Conservation (phyloP, 768 basidiomycete genomes). For the Mycena maculata region DNA sequence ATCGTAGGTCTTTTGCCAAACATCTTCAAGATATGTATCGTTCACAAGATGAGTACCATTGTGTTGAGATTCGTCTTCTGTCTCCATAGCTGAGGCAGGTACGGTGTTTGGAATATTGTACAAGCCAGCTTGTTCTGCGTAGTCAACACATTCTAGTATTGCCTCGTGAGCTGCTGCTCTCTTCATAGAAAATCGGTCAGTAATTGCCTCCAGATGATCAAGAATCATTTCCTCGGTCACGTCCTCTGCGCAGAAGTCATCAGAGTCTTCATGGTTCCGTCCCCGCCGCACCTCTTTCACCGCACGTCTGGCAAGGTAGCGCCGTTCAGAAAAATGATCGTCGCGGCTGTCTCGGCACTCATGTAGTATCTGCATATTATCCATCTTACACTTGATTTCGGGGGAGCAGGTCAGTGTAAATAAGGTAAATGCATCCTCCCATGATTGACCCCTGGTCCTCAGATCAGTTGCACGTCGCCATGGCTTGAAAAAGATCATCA, state of each 20-base stretch:
- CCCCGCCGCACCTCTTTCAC: conserved; percentile 4
- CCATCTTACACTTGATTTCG: conserved; percentile 36
- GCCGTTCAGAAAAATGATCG: no score
- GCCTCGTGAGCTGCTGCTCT: not conserved
- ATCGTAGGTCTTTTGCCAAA: conserved; percentile 32
- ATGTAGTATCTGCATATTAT: conserved; percentile 59
- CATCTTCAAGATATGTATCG: conserved; percentile 18
- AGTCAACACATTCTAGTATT: conserved; percentile 23
- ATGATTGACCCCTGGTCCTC: conserved; percentile 27
- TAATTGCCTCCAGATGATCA: conserved; percentile 32
- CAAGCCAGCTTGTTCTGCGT: conserved; percentile 19
- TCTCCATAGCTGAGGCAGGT: no score
- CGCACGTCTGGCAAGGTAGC: conserved; percentile 11
- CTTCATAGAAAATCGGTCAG: conserved; percentile 4
- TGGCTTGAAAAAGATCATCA: conserved; percentile 58
- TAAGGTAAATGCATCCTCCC: conserved; percentile 45
- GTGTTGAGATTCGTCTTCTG: not conserved
- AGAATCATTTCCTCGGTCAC: conserved; percentile 30
- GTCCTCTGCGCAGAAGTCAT: conserved; percentile 19
- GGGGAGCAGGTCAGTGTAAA: conserved; percentile 26
- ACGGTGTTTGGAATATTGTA: not conserved
- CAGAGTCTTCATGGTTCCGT: not conserved
- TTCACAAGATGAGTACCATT: not conserved
- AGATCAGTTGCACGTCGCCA: conserved; percentile 48
- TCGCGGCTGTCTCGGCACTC: no score